Evolutionary conservation across 257 asterid genomes (phyloP).

Genomic region (Jacaranda mimosifolia): DNA sequence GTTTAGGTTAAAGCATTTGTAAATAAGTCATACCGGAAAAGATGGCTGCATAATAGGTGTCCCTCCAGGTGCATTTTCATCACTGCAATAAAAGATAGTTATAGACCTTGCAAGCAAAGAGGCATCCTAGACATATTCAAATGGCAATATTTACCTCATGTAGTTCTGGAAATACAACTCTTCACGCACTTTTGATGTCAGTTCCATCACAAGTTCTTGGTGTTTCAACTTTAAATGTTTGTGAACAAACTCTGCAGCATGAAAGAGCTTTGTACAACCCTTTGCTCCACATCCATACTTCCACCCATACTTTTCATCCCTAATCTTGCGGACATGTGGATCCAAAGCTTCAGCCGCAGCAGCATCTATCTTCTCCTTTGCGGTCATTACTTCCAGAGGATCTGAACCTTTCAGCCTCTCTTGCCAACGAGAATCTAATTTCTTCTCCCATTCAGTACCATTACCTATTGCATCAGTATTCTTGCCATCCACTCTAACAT

Average conservation of each 20-base stretch:
- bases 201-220: slow-evolving; percentile 76
- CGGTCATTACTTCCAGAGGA: slow-evolving; percentile 91
- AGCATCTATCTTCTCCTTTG: slow-evolving; percentile 93
- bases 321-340: slow-evolving; percentile 90
- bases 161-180: slow-evolving; percentile 91
- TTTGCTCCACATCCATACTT: slow-evolving; percentile 99
- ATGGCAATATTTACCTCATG: slow-evolving; percentile 73
- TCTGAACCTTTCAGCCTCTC: slow-evolving; percentile 90
- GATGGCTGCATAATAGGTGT: slow-evolving; percentile 91
- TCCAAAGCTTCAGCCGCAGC: slow-evolving; percentile 89
- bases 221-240: slow-evolving; percentile 97
- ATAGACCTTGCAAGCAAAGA: slow-evolving; percentile 31
- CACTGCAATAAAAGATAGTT: slow-evolving; percentile 61
- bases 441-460: slow-evolving; percentile 87
- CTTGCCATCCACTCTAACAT: slow-evolving; percentile 77
- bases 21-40: slow-evolving; percentile 60
- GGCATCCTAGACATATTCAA: slow-evolving; percentile 16
- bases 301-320: slow-evolving; percentile 99
- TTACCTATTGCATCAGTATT: slow-evolving; percentile 52
- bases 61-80: slow-evolving; percentile 96
- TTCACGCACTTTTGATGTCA: slow-evolving; percentile 87
- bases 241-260: slow-evolving; percentile 92
- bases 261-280: slow-evolving; percentile 99
- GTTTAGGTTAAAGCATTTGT: neutral
- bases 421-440: slow-evolving; percentile 84